A percentile compares a stretch with the other conserved stretches of the same genome.
phyloP scores from a whole-genome alignment of 2,329 filamentous ascomycete genomes.

The Calonectria multiphialidica region DNA sequence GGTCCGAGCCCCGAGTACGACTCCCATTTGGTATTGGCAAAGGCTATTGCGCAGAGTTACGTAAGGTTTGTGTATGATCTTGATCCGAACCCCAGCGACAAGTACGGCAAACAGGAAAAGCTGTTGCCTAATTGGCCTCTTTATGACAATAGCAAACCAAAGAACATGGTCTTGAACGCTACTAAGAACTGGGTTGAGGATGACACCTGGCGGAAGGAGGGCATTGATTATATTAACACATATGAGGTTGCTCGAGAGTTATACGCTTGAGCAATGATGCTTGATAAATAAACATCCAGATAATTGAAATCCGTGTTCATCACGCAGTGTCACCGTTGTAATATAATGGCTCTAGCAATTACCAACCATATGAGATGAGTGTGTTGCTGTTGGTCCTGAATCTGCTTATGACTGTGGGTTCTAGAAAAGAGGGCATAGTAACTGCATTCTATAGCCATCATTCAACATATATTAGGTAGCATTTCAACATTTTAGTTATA shows the following conservation, averaged over 20 bases:
- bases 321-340: too few relatives aligned
- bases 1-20: conserved; percentile 58
- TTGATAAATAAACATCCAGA: too few relatives aligned
- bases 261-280: conserved; percentile 25
- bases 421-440: too few relatives aligned
- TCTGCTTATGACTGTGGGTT: too few relatives aligned
- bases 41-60: conserved; percentile 55
- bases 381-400: too few relatives aligned
- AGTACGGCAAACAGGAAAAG: conserved; percentile 28
- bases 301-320: too few relatives aligned
- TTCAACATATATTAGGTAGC: too few relatives aligned
- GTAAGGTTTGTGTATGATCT: conserved; percentile 56
- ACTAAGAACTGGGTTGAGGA: conserved; percentile 57
- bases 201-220: conserved; percentile 61
- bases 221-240: conserved; percentile 49
- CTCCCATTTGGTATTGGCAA: conserved; percentile 49
- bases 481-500: too few relatives aligned
- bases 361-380: too few relatives aligned
- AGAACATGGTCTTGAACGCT: conserved; percentile 60
- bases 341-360: too few relatives aligned
- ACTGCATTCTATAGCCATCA: too few relatives aligned
- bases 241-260: conserved; percentile 41
- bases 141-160: conserved; percentile 52
- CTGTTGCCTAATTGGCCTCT: conserved; percentile 55
- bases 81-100: conserved; percentile 53